Conservation (phyloP, 2,329 filamentous ascomycete genomes). For the Aspergillus sp. region DNA sequence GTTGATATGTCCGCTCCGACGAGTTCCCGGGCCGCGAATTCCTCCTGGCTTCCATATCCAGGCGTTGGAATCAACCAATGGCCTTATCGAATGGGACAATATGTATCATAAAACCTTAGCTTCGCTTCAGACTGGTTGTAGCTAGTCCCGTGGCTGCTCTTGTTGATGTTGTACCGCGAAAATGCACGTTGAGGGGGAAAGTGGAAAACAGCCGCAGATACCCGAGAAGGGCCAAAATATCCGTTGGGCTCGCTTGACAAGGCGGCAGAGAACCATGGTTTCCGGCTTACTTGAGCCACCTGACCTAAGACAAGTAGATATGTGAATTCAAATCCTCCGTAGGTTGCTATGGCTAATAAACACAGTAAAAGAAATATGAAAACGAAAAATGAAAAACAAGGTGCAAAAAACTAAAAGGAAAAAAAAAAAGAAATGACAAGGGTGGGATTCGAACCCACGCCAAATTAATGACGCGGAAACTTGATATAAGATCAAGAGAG, state of each 20-base stretch:
- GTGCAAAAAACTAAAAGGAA: no score
- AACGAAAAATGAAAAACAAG: no score
- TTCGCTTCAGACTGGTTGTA: neutral
- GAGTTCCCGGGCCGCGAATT: conserved; percentile 15
- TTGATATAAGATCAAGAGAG: conserved; percentile 5
- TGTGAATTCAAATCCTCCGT: no score
- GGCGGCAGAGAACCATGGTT: neutral
- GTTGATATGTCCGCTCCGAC: conserved; percentile 46
- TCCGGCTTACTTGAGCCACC: no score
- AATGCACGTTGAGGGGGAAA: neutral
- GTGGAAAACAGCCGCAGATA: conserved; percentile 16
- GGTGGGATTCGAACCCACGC: conserved; percentile 17
- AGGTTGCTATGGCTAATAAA: no score
- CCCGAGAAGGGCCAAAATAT: neutral
- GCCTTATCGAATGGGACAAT: conserved; percentile 1
- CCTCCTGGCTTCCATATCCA: conserved; percentile 23
- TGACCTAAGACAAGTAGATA: no score
- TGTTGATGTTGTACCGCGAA: neutral
- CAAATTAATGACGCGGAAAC: conserved; percentile 18
- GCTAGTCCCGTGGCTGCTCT: neutral
- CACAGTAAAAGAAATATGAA: no score
- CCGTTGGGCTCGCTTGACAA: neutral
- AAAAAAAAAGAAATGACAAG: conserved; percentile 13
- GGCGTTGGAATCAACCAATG: conserved; percentile 14
- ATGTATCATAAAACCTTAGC: neutral